phyloP scores from a whole-genome alignment of 2,329 filamentous ascomycete species.

The Lachnellula cervina region DNA sequence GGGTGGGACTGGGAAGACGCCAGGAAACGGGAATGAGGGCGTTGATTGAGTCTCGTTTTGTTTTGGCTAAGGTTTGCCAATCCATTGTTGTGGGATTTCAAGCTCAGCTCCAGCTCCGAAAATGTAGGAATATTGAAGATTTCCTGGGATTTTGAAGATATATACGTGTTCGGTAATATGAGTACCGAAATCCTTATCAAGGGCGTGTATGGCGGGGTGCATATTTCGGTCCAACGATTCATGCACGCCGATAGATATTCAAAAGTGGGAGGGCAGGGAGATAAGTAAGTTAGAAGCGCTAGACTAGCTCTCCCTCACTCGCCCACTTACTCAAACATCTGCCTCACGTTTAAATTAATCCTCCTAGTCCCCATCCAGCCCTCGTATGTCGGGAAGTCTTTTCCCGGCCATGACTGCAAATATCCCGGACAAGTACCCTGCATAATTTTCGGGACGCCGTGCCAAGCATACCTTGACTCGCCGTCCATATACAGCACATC shows the following conservation, averaged over 20 bases:
- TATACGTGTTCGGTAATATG: no score
- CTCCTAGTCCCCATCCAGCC: conserved; percentile 87
- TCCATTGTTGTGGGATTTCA: conserved; percentile 9
- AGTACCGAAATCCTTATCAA: no score
- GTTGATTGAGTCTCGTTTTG: conserved; percentile 50
- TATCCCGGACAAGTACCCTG: conserved; percentile 72
- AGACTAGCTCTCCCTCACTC: no score
- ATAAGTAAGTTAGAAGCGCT: no score
- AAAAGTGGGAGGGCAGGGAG: not conserved
- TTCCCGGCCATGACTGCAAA: conserved; percentile 67
- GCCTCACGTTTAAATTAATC: conserved; percentile 87
- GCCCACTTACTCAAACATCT: conserved; percentile 57
- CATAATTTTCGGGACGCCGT: conserved; percentile 86
- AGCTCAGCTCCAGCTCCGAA: not conserved
- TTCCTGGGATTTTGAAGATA: no score
- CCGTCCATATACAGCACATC: conserved; percentile 89
- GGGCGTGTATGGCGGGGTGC: no score
- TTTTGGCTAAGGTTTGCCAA: conserved; percentile 47
- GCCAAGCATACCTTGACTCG: conserved; percentile 83
- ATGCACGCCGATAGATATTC: not conserved
- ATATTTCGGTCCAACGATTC: no score
- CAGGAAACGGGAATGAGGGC: conserved; percentile 53
- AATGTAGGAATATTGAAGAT: no score
- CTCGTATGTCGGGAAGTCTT: conserved; percentile 55
- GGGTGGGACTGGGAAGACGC: conserved; percentile 43